phyloP scores from a whole-genome alignment of 345 rosid species.

The Draba incana region DNA sequence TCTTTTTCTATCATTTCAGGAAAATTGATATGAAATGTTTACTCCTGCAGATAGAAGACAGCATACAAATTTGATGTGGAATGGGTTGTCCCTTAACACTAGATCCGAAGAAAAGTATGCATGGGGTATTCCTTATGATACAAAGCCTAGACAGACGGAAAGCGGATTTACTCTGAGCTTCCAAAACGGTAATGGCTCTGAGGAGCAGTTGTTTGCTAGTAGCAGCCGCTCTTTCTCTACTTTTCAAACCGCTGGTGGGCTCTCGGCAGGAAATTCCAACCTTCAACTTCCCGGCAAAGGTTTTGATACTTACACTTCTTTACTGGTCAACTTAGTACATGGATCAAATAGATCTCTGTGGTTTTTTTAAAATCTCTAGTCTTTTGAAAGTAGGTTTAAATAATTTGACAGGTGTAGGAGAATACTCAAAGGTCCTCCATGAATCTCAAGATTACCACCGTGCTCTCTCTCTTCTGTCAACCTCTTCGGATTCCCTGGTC shows the following conservation, averaged over 20 bases:
- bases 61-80: slow-evolving; percentile 55
- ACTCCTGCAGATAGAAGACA: slow-evolving; percentile 64
- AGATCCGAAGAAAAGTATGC: slow-evolving; percentile 42
- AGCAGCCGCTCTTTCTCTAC: slow-evolving; percentile 44
- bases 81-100: slow-evolving; percentile 49
- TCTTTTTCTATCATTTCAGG: too few relatives aligned
- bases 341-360: too few relatives aligned
- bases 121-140: slow-evolving; percentile 50
- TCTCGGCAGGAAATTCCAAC: slow-evolving; percentile 37
- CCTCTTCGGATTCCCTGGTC: slow-evolving; percentile 47
- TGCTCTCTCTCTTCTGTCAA: slow-evolving; percentile 99
- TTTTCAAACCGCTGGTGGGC: slow-evolving; percentile 47
- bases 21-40: slow-evolving; percentile 9
- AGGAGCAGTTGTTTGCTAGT: slow-evolving; percentile 45
- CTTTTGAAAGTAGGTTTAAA: too few relatives aligned
- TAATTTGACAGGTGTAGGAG: slow-evolving; percentile 57
- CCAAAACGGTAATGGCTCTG: slow-evolving; percentile 47
- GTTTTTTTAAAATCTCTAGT: too few relatives aligned
- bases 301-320: slow-evolving; percentile 12
- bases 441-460: slow-evolving; percentile 66
- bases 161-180: slow-evolving; percentile 45
- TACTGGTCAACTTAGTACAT: neutral
- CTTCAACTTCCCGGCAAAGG: slow-evolving; percentile 29
- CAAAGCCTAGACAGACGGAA: slow-evolving; percentile 58
- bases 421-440: slow-evolving; percentile 55